Evolutionary conservation across 2,329 filamentous ascomycete species (phyloP).

Genomic region (Penicillium hesseltinei): DNA sequence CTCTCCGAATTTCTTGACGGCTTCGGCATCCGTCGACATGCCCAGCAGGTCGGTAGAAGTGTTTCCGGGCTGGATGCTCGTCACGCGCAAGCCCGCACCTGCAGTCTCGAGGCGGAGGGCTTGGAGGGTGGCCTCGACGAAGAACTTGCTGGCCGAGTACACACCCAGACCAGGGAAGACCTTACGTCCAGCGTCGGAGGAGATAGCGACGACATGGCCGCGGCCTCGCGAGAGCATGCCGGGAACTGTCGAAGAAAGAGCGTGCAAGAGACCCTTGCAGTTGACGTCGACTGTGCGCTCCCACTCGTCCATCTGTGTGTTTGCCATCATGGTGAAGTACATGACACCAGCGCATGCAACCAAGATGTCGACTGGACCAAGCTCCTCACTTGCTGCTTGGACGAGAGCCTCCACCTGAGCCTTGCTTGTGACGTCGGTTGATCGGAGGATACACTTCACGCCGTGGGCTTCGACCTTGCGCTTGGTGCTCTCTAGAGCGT

Average conservation of each 20-base stretch:
- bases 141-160: constrained; percentile 82
- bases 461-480: constrained; percentile 56
- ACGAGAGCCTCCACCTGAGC: constrained; percentile 67
- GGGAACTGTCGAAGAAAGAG: constrained; percentile 67
- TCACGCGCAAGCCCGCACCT: constrained; percentile 69
- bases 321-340: constrained; percentile 88
- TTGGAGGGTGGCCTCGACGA: constrained; percentile 79
- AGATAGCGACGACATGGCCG: constrained; percentile 77
- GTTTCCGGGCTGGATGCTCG: constrained; percentile 74
- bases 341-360: constrained; percentile 79
- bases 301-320: constrained; percentile 71
- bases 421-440: constrained; percentile 70
- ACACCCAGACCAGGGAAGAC: constrained; percentile 79
- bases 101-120: constrained; percentile 72
- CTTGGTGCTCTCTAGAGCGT: constrained; percentile 67
- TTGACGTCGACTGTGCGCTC: constrained; percentile 81
- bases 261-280: constrained; percentile 78
- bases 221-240: constrained; percentile 66
- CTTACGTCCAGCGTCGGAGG: constrained; percentile 77
- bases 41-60: constrained; percentile 68
- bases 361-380: constrained; percentile 75
- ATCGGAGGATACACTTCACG: constrained; percentile 65
- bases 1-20: constrained; percentile 74
- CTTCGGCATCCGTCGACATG: constrained; percentile 74
- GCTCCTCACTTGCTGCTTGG: constrained; percentile 55